A percentile compares a stretch with the other conserved stretches of the same genome.
Conservation (phyloP, 176 grass and related monocot species). For the Hyparrhenia diplandra region DNA sequence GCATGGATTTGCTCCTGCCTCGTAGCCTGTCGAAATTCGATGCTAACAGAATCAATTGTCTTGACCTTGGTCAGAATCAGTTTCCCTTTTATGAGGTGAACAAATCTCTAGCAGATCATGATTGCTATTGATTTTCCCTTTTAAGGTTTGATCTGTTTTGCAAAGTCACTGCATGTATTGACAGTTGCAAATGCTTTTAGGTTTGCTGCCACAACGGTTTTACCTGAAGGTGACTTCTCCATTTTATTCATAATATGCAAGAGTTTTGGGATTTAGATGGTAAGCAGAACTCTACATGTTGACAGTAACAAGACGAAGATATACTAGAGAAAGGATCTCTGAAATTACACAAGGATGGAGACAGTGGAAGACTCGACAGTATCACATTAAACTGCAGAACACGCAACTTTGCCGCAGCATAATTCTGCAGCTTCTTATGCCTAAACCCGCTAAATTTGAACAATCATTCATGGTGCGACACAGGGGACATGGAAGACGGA, state of each 20-base stretch:
- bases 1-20: background rate
- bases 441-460: conserved; percentile 42
- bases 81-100: no score
- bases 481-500: conserved; percentile 13
- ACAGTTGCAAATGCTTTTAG: background rate
- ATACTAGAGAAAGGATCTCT: background rate
- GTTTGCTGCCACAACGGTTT: background rate
- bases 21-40: background rate
- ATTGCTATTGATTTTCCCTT: background rate
- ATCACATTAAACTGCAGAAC: conserved; percentile 5
- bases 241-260: background rate
- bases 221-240: background rate
- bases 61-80: background rate
- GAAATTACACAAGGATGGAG: conserved; percentile 8
- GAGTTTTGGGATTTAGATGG: background rate
- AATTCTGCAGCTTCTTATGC: conserved; percentile 50
- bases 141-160: background rate
- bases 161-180: background rate
- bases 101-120: background rate
- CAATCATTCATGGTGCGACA: conserved; percentile 38
- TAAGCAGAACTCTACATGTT: background rate
- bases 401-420: conserved; percentile 22
- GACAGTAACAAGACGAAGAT: background rate
- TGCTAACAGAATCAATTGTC: background rate
- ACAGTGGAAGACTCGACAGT: background rate